Conservation (phyloP, 306 rosid species). For the Acacia confusa region DNA sequence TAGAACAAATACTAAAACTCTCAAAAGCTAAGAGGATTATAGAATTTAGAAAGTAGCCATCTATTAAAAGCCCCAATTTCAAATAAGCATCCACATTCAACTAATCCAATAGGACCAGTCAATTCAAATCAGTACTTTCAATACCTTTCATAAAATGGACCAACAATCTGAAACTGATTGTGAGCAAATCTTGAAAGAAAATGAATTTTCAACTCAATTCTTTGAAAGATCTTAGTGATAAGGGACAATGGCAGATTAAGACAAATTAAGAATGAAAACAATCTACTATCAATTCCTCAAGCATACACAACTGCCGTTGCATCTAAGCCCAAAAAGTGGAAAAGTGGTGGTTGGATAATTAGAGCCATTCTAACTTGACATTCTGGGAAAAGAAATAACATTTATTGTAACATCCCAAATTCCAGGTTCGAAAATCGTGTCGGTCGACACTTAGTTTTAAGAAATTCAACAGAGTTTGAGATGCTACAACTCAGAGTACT, state of each 20-base stretch:
- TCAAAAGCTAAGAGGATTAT: background rate
- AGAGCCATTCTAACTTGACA: background rate
- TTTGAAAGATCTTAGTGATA: background rate
- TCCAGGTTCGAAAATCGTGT: too few relatives aligned
- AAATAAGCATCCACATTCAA: background rate
- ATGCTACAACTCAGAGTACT: too few relatives aligned
- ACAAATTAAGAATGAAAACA: constrained; percentile 9
- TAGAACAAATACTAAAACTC: background rate
- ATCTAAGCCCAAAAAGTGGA: background rate
- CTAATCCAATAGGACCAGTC: background rate
- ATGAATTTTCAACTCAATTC: constrained; percentile 5
- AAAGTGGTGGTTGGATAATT: background rate
- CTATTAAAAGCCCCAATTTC: background rate
- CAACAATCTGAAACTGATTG: background rate
- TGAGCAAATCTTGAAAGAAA: background rate
- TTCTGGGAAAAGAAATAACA: background rate
- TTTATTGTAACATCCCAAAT: background rate
- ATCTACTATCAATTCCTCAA: background rate
- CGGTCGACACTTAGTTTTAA: too few relatives aligned
- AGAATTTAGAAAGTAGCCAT: constrained; percentile 16
- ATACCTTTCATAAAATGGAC: background rate
- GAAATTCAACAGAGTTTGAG: too few relatives aligned
- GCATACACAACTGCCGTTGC: background rate
- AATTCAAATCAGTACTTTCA: background rate
- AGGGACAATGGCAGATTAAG: background rate